Evolutionary conservation across 257 asterid species (phyloP).

Genomic region (Lycium ferocissimum): DNA sequence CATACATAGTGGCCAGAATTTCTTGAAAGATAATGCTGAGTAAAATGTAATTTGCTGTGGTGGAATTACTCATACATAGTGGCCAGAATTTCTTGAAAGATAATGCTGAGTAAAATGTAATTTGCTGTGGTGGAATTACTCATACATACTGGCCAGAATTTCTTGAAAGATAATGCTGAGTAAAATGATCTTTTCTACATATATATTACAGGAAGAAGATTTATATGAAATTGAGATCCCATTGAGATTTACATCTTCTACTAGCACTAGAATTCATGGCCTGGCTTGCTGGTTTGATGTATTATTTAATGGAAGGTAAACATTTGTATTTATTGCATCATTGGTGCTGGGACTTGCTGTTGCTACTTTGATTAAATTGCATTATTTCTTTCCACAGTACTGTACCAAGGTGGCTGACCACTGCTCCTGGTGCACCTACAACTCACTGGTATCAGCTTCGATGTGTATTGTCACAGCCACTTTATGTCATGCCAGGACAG

Average conservation of each 20-base stretch:
- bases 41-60: too few species aligned
- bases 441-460: constrained; percentile 99
- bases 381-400: constrained; percentile 52
- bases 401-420: constrained; percentile 92
- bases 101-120: too few species aligned
- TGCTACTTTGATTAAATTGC: constrained; percentile 13
- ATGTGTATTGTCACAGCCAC: constrained; percentile 93
- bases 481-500: constrained; percentile 98
- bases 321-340: constrained; percentile 4
- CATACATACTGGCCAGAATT: background rate
- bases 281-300: constrained; percentile 99
- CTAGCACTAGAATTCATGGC: constrained; percentile 93
- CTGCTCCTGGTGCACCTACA: constrained; percentile 98
- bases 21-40: too few species aligned
- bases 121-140: background rate
- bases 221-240: constrained; percentile 89
- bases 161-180: background rate
- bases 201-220: constrained; percentile 82
- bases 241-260: constrained; percentile 64
- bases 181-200: background rate
- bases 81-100: too few species aligned
- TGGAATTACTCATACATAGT: too few species aligned
- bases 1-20: too few species aligned
- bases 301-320: constrained; percentile 89
- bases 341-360: background rate